Conservation (phyloP, 2,329 filamentous ascomycete genomes). For the Thermothelomyces thermophilus region DNA sequence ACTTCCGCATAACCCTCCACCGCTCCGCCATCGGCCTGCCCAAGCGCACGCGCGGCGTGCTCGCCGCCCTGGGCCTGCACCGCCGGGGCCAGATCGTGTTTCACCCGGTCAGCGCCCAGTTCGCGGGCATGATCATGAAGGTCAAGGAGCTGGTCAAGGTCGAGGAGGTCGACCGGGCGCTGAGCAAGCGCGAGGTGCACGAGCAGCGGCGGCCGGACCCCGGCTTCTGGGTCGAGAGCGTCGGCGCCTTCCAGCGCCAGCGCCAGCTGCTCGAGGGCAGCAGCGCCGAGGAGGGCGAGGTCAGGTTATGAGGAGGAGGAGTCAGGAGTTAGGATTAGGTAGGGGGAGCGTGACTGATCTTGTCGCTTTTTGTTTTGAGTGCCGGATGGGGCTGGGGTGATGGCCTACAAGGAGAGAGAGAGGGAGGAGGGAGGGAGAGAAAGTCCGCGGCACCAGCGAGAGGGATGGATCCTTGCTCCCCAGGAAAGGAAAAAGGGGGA, state of each 20-base stretch:
- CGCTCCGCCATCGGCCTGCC: constrained; percentile 87
- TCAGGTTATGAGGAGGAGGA: constrained; percentile 14
- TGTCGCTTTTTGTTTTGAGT: no score
- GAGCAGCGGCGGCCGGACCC: constrained; percentile 65
- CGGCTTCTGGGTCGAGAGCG: constrained; percentile 71
- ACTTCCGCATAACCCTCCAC: constrained; percentile 86
- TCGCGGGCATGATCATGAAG: constrained; percentile 86
- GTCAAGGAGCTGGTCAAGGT: constrained; percentile 89
- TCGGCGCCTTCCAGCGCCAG: not conserved
- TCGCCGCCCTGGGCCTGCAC: constrained; percentile 77
- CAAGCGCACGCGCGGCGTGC: constrained; percentile 68
- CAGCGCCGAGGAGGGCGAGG: constrained; percentile 6
- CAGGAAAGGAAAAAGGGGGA: not conserved
- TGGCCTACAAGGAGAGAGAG: no score
- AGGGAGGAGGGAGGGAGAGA: no score
- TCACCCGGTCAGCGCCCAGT: constrained; percentile 72
- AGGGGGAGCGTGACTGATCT: no score
- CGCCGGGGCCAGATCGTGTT: constrained; percentile 84
- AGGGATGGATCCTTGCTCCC: not conserved
- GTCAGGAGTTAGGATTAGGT: not conserved
- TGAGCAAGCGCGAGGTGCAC: constrained; percentile 64
- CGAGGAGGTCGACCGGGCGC: constrained; percentile 61
- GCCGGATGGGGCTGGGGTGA: no score
- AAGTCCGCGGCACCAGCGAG: no score
- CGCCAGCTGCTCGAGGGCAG: not conserved